Base-by-base conservation (phyloP, 1,284 basidiomycete genomes). In the Pyrrhoderma lamaoense region DNA sequence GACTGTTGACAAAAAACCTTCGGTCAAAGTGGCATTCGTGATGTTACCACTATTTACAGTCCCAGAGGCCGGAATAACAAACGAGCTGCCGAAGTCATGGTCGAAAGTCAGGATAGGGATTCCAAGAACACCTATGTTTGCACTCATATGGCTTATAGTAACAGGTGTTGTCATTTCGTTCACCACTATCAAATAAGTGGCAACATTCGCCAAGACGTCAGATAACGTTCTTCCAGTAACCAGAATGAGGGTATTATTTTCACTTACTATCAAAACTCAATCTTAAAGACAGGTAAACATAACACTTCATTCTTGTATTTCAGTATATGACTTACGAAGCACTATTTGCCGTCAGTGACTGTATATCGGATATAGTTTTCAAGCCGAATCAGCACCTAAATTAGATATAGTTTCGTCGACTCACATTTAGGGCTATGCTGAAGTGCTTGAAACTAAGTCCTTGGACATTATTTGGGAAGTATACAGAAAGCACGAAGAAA, bases 1-100 rank as follows among this genome's bases (percentile, higher is more conserved):
- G 44, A 74, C 58, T 8, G 66, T 61, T 0, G 64, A 65, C 3
- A 54, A 45, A 3, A 61, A 64, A 18, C 72, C 72, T 52, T 69
- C 62, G 8, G 63, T 61, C 36, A 74, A 59, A 2, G 64, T 45
- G n/a, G 71, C 70, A 55, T 72, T 70, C 34, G 58, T 53, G 50
- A 72, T 67, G 9, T 47, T 61, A 0, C 71, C 70, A 22, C 67
- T 69, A 59, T 70, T 70, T 36, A 61, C 64, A 3, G 65, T 67
- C 36, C 65, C 65, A 8, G 67, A 55, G 27, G 65, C 59, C 18
- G 67, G 65, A 16, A 73, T 63, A 25, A 69, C 61, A 49, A 70
- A 62, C 11, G 27, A 31, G 18, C 50, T 60, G 35, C 61, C 45
- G 61, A 75, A 75, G 9, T 66, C 67, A 48, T 73, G 68, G 52